These are phyloP conservation scores for Termitomyces bulborhizus DNA, from an alignment of 768 basidiomycete genomes.

Conservation along the genomic window DNA sequence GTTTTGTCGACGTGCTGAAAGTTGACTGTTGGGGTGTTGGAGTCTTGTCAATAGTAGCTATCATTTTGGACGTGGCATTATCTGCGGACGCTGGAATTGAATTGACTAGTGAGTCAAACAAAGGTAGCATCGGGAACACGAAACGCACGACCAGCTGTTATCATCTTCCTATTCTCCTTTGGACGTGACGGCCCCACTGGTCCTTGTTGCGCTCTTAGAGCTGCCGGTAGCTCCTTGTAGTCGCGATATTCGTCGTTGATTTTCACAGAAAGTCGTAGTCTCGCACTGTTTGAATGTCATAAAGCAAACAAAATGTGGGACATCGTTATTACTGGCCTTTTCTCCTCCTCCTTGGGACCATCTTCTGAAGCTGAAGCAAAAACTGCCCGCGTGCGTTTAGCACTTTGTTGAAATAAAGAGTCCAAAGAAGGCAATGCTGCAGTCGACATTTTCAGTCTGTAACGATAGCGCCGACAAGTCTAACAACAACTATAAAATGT, in stretches of 20 bases:
- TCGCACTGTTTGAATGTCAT: slow-evolving; percentile 37
- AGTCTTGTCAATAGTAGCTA: slow-evolving; percentile 70
- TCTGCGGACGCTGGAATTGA: slow-evolving; percentile 28
- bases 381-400: slow-evolving; percentile 68
- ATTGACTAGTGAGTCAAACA: slow-evolving; percentile 1
- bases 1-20: slow-evolving; percentile 52
- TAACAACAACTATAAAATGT: neutral
- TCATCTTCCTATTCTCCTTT: slow-evolving; percentile 54
- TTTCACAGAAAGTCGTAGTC: slow-evolving; percentile 74
- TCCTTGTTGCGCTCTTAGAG: slow-evolving; percentile 75
- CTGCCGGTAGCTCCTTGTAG: slow-evolving; percentile 77
- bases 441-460: slow-evolving; percentile 28
- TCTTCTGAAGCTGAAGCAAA: slow-evolving; percentile 66
- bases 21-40: slow-evolving; percentile 65
- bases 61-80: slow-evolving; percentile 56
- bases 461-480: neutral
- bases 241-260: slow-evolving; percentile 87
- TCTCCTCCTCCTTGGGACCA: slow-evolving; percentile 57
- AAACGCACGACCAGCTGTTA: slow-evolving; percentile 62
- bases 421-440: slow-evolving; percentile 61
- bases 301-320: neutral
- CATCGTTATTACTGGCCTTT: slow-evolving; percentile 41
- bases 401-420: slow-evolving; percentile 52
- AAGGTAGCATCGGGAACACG: slow-evolving; percentile 4
- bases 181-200: slow-evolving; percentile 77